Percentiles rank a stretch among this genome's conserved stretches.
These are phyloP conservation scores for Phytopythium kandeliae DNA, from an alignment of 352 stramenopile genomes.

Conservation along the genomic window DNA sequence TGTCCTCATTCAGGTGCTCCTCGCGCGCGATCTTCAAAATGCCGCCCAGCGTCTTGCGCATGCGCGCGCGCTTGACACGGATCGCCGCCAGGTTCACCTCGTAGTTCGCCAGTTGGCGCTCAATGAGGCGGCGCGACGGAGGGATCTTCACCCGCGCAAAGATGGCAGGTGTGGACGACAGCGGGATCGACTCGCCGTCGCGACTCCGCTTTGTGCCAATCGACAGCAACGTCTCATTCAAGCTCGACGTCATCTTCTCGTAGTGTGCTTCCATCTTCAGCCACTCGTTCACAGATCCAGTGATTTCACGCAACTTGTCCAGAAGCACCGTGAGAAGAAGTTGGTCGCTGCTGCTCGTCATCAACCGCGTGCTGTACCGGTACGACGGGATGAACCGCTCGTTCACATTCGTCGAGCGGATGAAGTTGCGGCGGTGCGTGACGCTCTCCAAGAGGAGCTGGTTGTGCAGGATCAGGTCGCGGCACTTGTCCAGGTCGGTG, in stretches of 20 bases:
- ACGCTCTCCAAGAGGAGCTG: constrained; percentile 63
- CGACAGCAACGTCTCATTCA: constrained; percentile 38
- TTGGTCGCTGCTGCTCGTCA: constrained; percentile 66
- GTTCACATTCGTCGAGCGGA: constrained; percentile 57
- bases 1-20: constrained; percentile 49
- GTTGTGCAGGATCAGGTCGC: constrained; percentile 48
- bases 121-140: constrained; percentile 55
- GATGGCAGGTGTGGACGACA: constrained; percentile 30
- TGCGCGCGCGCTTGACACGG: constrained; percentile 34
- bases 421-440: constrained; percentile 53
- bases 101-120: constrained; percentile 69
- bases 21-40: constrained; percentile 59
- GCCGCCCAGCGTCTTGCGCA: constrained; percentile 40
- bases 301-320: constrained; percentile 59
- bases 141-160: constrained; percentile 58
- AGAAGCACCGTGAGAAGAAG: constrained; percentile 66
- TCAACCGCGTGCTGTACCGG: constrained; percentile 54
- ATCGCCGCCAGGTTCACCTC: constrained; percentile 46
- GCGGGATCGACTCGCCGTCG: constrained; percentile 11
- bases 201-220: constrained; percentile 44
- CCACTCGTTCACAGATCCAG: constrained; percentile 64
- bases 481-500: constrained; percentile 40
- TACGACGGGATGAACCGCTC: constrained; percentile 66
- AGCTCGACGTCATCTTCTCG: constrained; percentile 47
- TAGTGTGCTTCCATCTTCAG: constrained; percentile 69